Evolutionary conservation across 225 moss, liverwort and hornwort species (phyloP), one percentile per base, ranked within the genome.

Genomic region (Asterella californica): DNA sequence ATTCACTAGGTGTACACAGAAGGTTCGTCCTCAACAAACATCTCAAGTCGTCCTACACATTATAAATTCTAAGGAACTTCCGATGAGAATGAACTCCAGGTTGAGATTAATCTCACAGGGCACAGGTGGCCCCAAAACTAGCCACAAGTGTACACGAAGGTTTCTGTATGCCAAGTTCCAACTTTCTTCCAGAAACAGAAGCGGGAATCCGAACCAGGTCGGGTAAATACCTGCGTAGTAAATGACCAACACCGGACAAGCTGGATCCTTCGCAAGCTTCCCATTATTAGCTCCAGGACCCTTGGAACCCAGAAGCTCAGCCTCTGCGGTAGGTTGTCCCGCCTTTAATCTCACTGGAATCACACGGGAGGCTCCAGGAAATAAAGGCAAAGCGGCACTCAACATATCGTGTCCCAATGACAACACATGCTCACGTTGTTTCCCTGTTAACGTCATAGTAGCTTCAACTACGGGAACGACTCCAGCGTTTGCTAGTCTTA

Each of bases 391-490:
- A 27, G 95, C 91, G 29, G 90, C 88, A 63, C 90, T 87, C 82
- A 99, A 78, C 78, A 91, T 87, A 76, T 83, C 90, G 81, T 92
- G 93, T 38, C 99, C 99, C 78, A 95, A 89, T 46, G 91, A 93
- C 84, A 95, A 82, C 30, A 99, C 95, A 83, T 99, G 93, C 78
- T 99, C 95, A 71, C 84, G 88, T 37, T 99, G 93, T 74, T 95
- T 99, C 24, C 99, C 99, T 27, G 93, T 93, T 67, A 99, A 79
- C 36, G 92, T 93, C 93, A 99, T 93, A 34, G 92, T 92, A 7
- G 99, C 92, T 87, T 99, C 99, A 79, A 90, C 87, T 18, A 99
- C 91, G 47, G 99, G 93, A 48, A 95, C 95, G 61, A 90, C 99
- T 68, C 99, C 99, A 69, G 99, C 99, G 83, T 99, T 99, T 0